phyloP scores from a whole-genome alignment of 345 rosid species.

The Eucalyptus fibrosa region DNA sequence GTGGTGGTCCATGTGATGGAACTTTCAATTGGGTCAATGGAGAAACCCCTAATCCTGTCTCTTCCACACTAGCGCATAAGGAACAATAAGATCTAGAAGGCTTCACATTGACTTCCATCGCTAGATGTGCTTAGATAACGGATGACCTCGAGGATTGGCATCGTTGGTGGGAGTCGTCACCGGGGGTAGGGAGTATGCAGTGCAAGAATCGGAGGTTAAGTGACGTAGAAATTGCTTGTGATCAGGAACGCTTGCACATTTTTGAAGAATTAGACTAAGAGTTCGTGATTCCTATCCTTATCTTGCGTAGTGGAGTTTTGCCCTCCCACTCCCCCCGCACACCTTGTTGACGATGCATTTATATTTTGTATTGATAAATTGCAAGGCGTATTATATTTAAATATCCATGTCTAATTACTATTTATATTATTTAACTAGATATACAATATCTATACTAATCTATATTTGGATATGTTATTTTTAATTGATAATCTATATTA shows the following conservation, averaged over 20 bases:
- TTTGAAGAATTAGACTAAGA: not conserved
- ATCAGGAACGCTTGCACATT: not conserved
- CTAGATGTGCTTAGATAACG: not conserved
- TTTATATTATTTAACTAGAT: not conserved
- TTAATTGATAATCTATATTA: not conserved
- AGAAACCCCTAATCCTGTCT: not conserved
- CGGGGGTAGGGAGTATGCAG: not conserved
- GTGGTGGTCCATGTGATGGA: not conserved
- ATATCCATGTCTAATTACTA: not conserved
- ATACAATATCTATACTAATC: no score
- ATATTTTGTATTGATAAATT: not conserved
- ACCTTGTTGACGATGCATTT: no score
- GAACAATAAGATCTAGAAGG: not conserved
- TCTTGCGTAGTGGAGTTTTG: not conserved
- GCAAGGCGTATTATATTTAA: not conserved
- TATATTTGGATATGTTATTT: no score
- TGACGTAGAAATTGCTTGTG: not conserved
- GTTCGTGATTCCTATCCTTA: not conserved
- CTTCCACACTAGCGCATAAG: not conserved
- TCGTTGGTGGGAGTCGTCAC: no score
- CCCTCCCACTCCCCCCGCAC: fast-evolving
- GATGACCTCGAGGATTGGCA: not conserved
- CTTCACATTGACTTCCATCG: not conserved
- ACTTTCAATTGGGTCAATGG: not conserved
- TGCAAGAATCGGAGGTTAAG: not conserved